Conservation (phyloP, 495 filamentous ascomycete genomes). For the Thermothielavioides terrestris region DNA sequence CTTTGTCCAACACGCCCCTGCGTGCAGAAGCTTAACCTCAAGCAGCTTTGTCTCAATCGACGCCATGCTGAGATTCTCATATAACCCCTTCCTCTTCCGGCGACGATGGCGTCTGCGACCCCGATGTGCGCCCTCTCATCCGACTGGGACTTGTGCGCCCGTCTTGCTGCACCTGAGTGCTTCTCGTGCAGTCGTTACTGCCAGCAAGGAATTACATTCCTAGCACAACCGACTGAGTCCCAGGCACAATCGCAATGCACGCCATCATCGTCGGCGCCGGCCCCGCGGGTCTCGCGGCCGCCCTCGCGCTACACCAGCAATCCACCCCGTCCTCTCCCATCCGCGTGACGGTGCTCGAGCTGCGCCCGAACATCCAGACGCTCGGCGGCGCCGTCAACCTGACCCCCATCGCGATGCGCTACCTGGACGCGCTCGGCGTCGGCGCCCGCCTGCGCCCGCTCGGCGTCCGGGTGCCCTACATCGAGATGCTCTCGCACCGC, state of each 20-base stretch:
- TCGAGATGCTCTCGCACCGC: conserved; percentile 44
- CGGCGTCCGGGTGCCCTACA: conserved; percentile 32
- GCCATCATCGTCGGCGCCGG: conserved; percentile 36
- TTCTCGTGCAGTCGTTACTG: no score
- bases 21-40: no score
- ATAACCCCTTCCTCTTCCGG: no score
- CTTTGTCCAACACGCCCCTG: no score
- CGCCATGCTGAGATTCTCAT: no score
- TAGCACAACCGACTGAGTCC: no score
- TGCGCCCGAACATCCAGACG: conserved; percentile 43
- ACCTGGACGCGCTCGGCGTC: conserved; percentile 49
- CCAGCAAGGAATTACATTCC: no score
- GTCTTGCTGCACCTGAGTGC: no score
- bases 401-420: conserved; percentile 51
- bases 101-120: no score
- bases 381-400: conserved; percentile 56
- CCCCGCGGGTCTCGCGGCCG: conserved; percentile 47
- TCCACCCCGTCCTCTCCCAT: conserved; percentile 25
- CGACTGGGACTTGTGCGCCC: no score
- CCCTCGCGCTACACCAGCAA: conserved; percentile 36
- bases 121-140: no score
- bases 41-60: no score
- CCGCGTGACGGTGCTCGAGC: conserved; percentile 48
- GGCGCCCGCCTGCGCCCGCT: conserved; percentile 33
- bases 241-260: background rate